Evolutionary conservation across 495 filamentous ascomycete genomes (phyloP).

Genomic region (Cercophora samala): DNA sequence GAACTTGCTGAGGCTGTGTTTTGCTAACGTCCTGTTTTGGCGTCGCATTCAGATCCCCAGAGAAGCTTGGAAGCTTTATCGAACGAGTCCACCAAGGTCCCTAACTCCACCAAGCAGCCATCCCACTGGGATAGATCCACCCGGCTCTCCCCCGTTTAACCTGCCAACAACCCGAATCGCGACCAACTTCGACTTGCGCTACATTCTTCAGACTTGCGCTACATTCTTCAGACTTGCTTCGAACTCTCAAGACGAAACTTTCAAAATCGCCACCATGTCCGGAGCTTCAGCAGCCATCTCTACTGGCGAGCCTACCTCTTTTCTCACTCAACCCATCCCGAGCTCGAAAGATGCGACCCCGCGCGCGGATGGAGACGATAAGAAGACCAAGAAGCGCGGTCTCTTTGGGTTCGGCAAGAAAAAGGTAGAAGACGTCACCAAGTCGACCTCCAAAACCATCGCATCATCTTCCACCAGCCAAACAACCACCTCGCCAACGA

Average conservation of each 20-base stretch:
- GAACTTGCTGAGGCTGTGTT: neutral
- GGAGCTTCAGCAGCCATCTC: slow-evolving; percentile 19
- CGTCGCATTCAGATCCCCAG: neutral
- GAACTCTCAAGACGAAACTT: neutral
- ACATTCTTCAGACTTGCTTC: neutral
- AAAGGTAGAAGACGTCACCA: slow-evolving; percentile 51
- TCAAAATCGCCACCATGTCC: neutral
- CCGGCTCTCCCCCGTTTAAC: neutral
- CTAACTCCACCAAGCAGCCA: neutral
- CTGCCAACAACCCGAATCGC: neutral
- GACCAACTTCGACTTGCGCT: neutral
- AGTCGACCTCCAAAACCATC: slow-evolving; percentile 29
- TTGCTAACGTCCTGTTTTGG: slow-evolving; percentile 2
- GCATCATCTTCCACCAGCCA: slow-evolving; percentile 23
- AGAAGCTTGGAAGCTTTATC: neutral
- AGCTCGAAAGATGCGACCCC: slow-evolving; percentile 37
- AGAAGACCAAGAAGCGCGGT: slow-evolving; percentile 50
- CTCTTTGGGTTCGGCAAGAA: slow-evolving; percentile 67
- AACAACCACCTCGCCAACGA: slow-evolving; percentile 25
- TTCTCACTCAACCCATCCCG: slow-evolving; percentile 32
- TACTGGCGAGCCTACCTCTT: slow-evolving; percentile 24
- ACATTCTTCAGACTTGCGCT: neutral
- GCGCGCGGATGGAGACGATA: slow-evolving; percentile 35
- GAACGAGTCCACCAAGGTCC: neutral
- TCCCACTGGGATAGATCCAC: neutral